phyloP scores from a whole-genome alignment of 164 flowering plant species.

The Dillenia suffruticosa region DNA sequence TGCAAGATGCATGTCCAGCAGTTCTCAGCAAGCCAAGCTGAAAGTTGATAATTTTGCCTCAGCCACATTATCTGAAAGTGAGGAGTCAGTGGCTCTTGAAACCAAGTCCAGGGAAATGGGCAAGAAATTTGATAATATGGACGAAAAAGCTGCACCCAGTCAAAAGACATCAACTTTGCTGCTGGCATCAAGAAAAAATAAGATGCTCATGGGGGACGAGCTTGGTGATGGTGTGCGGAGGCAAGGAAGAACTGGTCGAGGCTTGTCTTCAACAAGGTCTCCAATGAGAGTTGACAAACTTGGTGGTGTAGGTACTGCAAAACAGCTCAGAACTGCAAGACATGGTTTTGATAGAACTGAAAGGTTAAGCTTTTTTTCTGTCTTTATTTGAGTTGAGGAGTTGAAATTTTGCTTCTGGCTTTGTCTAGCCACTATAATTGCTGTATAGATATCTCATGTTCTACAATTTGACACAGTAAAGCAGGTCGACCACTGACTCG shows the following conservation, averaged over 20 bases:
- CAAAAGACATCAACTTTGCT: slow-evolving; percentile 47
- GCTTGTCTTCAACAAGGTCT: slow-evolving; percentile 51
- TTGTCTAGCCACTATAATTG: no score
- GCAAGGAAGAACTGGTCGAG: slow-evolving; percentile 74
- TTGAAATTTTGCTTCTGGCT: no score
- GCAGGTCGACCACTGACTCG: slow-evolving; percentile 76
- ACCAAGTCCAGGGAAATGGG: slow-evolving; percentile 52
- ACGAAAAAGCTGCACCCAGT: slow-evolving; percentile 54
- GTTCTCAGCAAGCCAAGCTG: slow-evolving; percentile 56
- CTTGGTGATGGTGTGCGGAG: slow-evolving; percentile 72
- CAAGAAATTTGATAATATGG: slow-evolving; percentile 49
- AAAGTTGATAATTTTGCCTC: slow-evolving; percentile 55
- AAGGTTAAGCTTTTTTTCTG: slow-evolving; percentile 40
- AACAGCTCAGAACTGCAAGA: slow-evolving; percentile 74
- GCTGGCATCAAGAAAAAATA: slow-evolving; percentile 65
- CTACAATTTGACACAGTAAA: slow-evolving; percentile 46
- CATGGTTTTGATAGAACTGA: slow-evolving; percentile 62
- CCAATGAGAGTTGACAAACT: slow-evolving; percentile 51
- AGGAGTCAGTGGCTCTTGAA: slow-evolving; percentile 77
- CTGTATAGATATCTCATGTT: slow-evolving; percentile 10
- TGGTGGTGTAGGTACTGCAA: slow-evolving; percentile 56
- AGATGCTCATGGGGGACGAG: slow-evolving; percentile 46
- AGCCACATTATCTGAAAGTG: slow-evolving; percentile 77
- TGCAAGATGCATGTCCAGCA: slow-evolving; percentile 34
- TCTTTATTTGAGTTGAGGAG: background rate